Evolutionary conservation across 371 early-diverging fungal species (phyloP).

Genomic region (Capillidium rhysosporum): DNA sequence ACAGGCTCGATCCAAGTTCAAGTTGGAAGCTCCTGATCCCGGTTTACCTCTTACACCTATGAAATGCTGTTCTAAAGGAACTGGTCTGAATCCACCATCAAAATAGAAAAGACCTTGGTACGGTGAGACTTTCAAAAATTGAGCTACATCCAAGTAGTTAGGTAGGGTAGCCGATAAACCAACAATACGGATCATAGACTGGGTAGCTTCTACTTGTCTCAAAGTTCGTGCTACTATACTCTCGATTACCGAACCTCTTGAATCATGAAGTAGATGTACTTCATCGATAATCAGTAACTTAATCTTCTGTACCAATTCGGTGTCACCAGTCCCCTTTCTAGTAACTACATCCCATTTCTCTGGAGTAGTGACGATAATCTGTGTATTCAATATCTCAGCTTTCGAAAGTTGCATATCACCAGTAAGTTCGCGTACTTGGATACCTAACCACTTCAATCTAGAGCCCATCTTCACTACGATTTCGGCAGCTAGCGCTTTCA

Average conservation of each 20-base stretch:
- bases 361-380: conserved; percentile 98
- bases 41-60: conserved; percentile 82
- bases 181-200: conserved; percentile 90
- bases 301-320: conserved; percentile 69
- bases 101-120: conserved; percentile 89
- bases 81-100: conserved; percentile 85
- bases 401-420: conserved; percentile 94
- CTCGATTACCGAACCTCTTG: conserved; percentile 96
- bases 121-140: conserved; percentile 84
- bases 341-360: conserved; percentile 99
- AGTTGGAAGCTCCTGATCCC: conserved; percentile 33
- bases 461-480: conserved; percentile 78
- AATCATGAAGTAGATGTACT: conserved; percentile 97
- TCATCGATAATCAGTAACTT: conserved; percentile 96
- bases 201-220: conserved; percentile 78
- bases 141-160: conserved; percentile 94
- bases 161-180: conserved; percentile 99
- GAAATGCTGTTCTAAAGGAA: conserved; percentile 90
- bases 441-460: conserved; percentile 63
- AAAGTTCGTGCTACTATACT: conserved; percentile 90
- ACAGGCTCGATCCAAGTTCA: conserved; percentile 59
- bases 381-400: conserved; percentile 72
- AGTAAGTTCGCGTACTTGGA: conserved; percentile 81
- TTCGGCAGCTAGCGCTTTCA: conserved; percentile 99
- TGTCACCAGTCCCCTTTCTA: conserved; percentile 81